Percentiles rank a stretch among this genome's conserved stretches.
These are phyloP conservation scores for Podospora australis DNA, from an alignment of 495 filamentous ascomycete genomes.

Conservation along the genomic window DNA sequence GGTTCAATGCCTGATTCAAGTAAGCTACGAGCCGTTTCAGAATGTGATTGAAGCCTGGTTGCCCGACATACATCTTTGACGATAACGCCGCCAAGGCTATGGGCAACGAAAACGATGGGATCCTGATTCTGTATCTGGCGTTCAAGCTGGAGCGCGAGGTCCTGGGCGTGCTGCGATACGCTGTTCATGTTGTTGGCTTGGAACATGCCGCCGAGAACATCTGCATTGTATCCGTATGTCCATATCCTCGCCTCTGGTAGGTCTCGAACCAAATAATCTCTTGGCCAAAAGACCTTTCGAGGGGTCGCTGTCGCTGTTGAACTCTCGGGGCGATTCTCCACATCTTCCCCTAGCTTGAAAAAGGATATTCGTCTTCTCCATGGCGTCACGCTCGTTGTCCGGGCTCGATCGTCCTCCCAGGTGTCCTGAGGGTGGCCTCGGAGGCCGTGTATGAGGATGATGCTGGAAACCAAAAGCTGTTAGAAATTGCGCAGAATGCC, in stretches of 20 bases:
- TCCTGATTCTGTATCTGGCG: conserved; percentile 25
- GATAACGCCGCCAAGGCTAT: conserved; percentile 38
- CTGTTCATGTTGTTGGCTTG: conserved; percentile 32
- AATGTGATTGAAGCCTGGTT: not conserved
- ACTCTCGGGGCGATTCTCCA: not conserved
- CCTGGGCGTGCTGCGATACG: conserved; percentile 29
- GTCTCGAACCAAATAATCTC: conserved; percentile 29
- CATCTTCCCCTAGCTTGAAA: not conserved
- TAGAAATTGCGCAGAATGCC: too few species aligned
- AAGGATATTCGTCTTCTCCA: too few species aligned
- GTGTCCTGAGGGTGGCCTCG: conserved; percentile 27
- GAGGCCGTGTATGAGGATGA: conserved; percentile 31
- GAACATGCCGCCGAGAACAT: conserved; percentile 29
- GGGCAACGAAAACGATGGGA: conserved; percentile 35
- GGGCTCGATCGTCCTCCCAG: conserved; percentile 18
- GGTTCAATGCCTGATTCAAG: conserved; percentile 21
- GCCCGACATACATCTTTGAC: conserved; percentile 32
- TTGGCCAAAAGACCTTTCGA: conserved; percentile 30
- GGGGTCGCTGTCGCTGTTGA: not conserved
- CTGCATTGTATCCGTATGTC: conserved; percentile 41
- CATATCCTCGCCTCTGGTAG: conserved; percentile 34
- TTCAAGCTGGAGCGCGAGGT: conserved; percentile 23
- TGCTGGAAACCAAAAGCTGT: too few species aligned
- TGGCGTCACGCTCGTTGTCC: too few species aligned
- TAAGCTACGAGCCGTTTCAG: not conserved